Base-by-base conservation (phyloP, 345 rosid genomes). In the Eucalyptus viminalis region DNA sequence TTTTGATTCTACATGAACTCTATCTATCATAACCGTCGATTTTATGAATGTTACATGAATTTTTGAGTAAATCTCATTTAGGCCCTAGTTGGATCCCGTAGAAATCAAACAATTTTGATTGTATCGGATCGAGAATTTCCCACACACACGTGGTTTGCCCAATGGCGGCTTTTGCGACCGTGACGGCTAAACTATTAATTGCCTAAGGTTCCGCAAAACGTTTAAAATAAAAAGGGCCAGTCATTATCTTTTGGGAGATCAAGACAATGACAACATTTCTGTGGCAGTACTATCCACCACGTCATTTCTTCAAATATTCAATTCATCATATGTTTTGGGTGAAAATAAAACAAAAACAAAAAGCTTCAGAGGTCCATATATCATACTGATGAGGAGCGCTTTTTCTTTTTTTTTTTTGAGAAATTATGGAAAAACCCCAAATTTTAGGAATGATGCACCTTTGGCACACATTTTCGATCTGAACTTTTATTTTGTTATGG, bases 1-100 rank as follows among this genome's bases (percentile, higher is more conserved):
- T 72, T 72, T 37, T 72, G 45, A 72, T 21, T 72, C 2, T 37
- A 37, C 0, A 17, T 6, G 2, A 0, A 72, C 2, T 37, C 10
- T 10, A 37, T 37, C 9, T 9, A 72, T 37, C 13, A 17, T 72
- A 37, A 43, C 14, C 14, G 0, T 37, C 12, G 8, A 72, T 72
- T 40, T 34, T 17, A 37, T 21, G 15, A 72, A 72, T 37, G 5
- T 1, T 11, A 2, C 4, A 9, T 72, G 27, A 37, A 72, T 37
- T 37, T 72, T 37, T 37, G 14, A 37, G 45, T 72, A 72, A 19
- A 37, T 72, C 81, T 34, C 45, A 19, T 3, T 72, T 3, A 9
- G 25, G 45, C 44, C 83, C 27, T 37, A 19, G 9, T 6, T 19
- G 24, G 47, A 72, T 37, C 83, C 83, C 83, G 12, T 37, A 19